A percentile compares a stretch with the other conserved stretches of the same genome.
Evolutionary conservation across 768 basidiomycete genomes (phyloP).

Genomic region (Cystofilobasidium macerans): DNA sequence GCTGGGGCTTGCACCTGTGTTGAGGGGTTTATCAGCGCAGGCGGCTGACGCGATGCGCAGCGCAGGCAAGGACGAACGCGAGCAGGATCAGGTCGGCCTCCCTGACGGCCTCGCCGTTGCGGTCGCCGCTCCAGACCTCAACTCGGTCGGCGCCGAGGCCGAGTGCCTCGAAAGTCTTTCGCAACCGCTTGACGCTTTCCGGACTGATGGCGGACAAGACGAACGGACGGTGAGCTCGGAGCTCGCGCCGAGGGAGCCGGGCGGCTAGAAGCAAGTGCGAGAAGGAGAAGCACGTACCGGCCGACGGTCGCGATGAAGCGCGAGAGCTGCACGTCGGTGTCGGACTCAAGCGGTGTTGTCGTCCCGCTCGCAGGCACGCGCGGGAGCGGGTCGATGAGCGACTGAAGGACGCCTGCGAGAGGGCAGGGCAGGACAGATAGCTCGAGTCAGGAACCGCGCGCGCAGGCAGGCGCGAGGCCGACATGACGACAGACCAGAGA

Average conservation of each 20-base stretch:
- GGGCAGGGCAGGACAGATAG: background rate
- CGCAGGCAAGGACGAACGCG: slow-evolving; percentile 48
- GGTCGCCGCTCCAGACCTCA: slow-evolving; percentile 50
- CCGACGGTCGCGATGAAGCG: slow-evolving; percentile 76
- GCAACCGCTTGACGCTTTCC: slow-evolving; percentile 16
- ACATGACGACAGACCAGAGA: slow-evolving; percentile 52
- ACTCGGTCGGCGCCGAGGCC: slow-evolving; percentile 51
- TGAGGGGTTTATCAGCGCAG: background rate
- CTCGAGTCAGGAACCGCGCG: too few species aligned
- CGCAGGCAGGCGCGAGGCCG: background rate
- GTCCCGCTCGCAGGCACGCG: slow-evolving; percentile 11
- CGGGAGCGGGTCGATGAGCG: slow-evolving; percentile 10
- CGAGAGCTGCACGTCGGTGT: background rate
- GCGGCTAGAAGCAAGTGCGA: background rate
- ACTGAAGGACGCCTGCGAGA: slow-evolving; percentile 21
- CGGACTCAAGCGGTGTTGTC: slow-evolving; percentile 8
- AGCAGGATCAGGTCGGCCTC: slow-evolving; percentile 76
- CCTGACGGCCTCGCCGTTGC: slow-evolving; percentile 59
- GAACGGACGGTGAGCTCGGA: background rate
- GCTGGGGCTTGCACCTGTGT: slow-evolving; percentile 81
- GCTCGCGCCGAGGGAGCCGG: background rate
- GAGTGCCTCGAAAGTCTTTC: slow-evolving; percentile 46
- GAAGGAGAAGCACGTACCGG: slow-evolving; percentile 10
- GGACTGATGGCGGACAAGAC: slow-evolving; percentile 8
- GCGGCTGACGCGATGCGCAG: background rate